phyloP scores from a whole-genome alignment of 495 filamentous ascomycete genomes.

The Daldinia grandis region DNA sequence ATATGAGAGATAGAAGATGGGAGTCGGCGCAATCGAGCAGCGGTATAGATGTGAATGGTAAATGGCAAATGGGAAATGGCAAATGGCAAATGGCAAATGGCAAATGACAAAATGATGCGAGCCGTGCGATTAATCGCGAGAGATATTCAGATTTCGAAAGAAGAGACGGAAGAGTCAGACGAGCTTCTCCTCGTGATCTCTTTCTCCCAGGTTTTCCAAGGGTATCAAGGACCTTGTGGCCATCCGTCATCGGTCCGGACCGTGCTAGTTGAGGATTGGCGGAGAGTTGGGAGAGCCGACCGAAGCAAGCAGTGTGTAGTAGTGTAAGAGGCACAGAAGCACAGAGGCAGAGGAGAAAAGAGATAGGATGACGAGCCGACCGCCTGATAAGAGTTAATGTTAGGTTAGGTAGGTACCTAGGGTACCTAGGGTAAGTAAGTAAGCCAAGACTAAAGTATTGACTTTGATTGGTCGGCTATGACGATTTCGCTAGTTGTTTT shows the following conservation, averaged over 20 bases:
- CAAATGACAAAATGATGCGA: background rate
- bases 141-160: background rate
- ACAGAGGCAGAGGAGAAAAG: conserved; percentile 5
- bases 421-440: conserved; percentile 10
- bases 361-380: conserved; percentile 42
- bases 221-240: conserved; percentile 41
- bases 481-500: conserved; percentile 33
- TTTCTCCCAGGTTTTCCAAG: conserved; percentile 1
- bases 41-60: background rate
- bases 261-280: conserved; percentile 28
- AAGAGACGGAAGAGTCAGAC: conserved; percentile 37
- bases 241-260: conserved; percentile 50
- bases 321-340: background rate
- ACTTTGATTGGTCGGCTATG: conserved; percentile 33
- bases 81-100: background rate
- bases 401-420: background rate
- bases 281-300: conserved; percentile 24
- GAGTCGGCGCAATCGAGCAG: background rate
- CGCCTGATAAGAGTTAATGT: conserved; percentile 35
- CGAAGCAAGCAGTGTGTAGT: conserved; percentile 1
- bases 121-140: background rate
- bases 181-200: conserved; percentile 46
- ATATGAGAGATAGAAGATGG: background rate
- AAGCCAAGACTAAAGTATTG: conserved; percentile 28
- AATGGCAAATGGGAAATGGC: background rate